Evolutionary conservation across 805 yeast genomes (phyloP), one percentile per base, ranked within the genome.

Genomic region (Pichia sporocuriosa): DNA sequence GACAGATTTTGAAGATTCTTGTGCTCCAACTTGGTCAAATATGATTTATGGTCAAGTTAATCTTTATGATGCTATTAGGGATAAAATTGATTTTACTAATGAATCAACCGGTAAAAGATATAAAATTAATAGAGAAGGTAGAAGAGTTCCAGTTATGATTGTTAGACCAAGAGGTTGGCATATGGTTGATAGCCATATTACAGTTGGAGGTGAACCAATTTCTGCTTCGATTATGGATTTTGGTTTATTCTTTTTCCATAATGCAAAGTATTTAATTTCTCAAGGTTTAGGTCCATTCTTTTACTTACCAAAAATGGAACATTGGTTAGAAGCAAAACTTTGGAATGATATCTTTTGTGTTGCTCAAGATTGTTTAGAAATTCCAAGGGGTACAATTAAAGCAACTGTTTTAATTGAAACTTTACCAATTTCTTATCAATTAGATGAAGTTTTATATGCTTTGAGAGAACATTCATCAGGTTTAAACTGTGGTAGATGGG

Each of bases 121-220:
- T 51, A 58, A 58, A 48, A 63, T 68, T 39, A 56, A 65, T 37
- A 67, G 66, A 46, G 68, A 68, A 43, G 73, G 70, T 42, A 70
- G 72, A 59, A 79, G 79, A 56, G 69, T 81, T 39, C 90, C 90
- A 47, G 84, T 88, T 33, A 66, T 84, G 59, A 81, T 84, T 59
- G 88, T 83, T 43, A 76, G 94, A 68, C 94, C 94, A 57, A 75
- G 94, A 68, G 93, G 94, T 38, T 83, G 90, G 89, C 94, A 84
- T 61, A 72, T 84, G 75, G 78, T 69, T 27, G 94, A 84, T 59
- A 72, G 73, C 59, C 94, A 84, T 57, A 68, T 84, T 36, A 55
- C 70, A 38, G 75, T 83, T 44, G 89, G 81, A 57, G 84, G 80
- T 44, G 85, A 80, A 62, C 87, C 89, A 39, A 77, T 84, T 35